Conservation (phyloP, 495 filamentous ascomycete species). For the Hypoxylon subgilvum region DNA sequence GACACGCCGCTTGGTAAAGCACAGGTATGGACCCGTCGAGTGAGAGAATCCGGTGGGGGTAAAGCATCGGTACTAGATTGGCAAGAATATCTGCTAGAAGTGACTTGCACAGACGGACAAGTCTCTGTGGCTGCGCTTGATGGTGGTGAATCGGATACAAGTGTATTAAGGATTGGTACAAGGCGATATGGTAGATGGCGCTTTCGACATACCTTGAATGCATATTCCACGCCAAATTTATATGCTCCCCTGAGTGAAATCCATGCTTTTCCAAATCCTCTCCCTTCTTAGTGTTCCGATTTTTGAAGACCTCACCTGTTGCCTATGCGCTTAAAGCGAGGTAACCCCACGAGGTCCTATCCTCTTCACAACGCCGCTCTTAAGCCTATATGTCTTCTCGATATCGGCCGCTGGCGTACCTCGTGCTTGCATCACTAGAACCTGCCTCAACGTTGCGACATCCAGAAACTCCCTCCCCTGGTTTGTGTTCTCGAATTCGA, state of each 20-base stretch:
- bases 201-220: slow-evolving; percentile 28
- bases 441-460: slow-evolving; percentile 44
- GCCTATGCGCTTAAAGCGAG: slow-evolving; percentile 13
- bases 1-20: slow-evolving; percentile 76
- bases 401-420: slow-evolving; percentile 43
- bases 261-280: neutral
- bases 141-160: slow-evolving; percentile 9
- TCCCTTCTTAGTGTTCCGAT: neutral
- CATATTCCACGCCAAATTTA: slow-evolving; percentile 19
- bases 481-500: slow-evolving; percentile 46
- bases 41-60: neutral
- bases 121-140: slow-evolving; percentile 9
- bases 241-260: neutral
- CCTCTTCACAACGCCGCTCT: slow-evolving; percentile 47
- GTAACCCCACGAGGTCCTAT: slow-evolving; percentile 45
- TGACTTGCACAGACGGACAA: neutral
- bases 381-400: slow-evolving; percentile 46
- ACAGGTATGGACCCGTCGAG: neutral
- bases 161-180: slow-evolving; percentile 16
- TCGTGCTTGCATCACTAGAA: slow-evolving; percentile 43
- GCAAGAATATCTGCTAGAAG: slow-evolving; percentile 5
- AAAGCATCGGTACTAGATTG: slow-evolving; percentile 6
- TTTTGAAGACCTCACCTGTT: slow-evolving; percentile 3
- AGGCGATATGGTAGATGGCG: slow-evolving; percentile 20
- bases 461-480: slow-evolving; percentile 50